Conservation (phyloP, 176 grass and related monocot genomes). For the Raddia guianensis region DNA sequence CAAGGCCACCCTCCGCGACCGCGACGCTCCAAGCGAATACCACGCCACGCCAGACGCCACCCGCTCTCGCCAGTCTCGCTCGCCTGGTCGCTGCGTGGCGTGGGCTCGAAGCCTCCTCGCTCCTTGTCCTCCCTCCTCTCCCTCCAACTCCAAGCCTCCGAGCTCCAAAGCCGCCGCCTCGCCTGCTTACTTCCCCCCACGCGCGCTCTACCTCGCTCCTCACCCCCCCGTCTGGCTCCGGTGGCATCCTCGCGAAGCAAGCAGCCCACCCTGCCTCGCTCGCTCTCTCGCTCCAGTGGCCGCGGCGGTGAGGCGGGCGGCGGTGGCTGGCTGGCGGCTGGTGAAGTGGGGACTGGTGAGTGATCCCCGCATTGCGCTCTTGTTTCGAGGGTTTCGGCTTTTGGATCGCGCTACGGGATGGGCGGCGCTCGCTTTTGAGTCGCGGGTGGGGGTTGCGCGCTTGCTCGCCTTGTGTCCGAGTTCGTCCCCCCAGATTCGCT, state of each 20-base stretch:
- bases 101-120: slow-evolving; percentile 42
- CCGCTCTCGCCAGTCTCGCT: background rate
- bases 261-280: background rate
- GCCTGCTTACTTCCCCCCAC: background rate
- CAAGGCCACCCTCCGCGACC: background rate
- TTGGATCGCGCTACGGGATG: background rate
- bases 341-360: background rate
- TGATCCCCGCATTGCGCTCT: slow-evolving; percentile 14
- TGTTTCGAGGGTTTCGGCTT: background rate
- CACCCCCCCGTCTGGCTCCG: background rate
- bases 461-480: background rate
- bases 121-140: too few relatives aligned
- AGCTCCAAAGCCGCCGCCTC: background rate
- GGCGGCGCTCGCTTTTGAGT: background rate
- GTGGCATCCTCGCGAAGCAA: background rate
- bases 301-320: background rate
- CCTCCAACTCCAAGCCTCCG: background rate
- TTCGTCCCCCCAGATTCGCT: slow-evolving; percentile 23
- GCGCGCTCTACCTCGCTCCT: background rate
- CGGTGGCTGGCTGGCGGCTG: background rate
- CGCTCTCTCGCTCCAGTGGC: background rate
- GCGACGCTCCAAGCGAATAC: background rate
- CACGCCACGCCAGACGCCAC: background rate
- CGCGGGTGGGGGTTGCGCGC: background rate
- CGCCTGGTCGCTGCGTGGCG: slow-evolving; percentile 37